phyloP scores from a whole-genome alignment of 2,329 filamentous ascomycete species.

The Ceratocystis papillata region DNA sequence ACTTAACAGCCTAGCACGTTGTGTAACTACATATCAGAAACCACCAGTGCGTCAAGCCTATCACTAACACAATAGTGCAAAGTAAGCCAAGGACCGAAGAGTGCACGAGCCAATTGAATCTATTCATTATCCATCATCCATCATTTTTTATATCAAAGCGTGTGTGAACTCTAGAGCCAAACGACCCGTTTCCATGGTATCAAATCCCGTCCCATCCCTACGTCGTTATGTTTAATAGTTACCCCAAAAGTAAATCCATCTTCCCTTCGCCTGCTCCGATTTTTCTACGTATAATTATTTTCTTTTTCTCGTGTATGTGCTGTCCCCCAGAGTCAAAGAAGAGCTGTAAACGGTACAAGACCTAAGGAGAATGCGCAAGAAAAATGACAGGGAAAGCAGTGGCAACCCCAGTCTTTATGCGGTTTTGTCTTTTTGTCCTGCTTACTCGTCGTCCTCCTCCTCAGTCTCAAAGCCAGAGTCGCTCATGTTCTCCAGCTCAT shows the following conservation, averaged over 20 bases:
- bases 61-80: not conserved
- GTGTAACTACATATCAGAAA: too few species aligned
- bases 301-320: conserved; percentile 11
- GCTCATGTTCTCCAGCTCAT: conserved; percentile 55
- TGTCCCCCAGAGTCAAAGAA: conserved; percentile 8
- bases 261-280: not conserved
- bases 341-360: conserved; percentile 7
- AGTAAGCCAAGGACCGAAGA: not conserved
- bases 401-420: not conserved
- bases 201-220: conserved; percentile 16
- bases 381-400: not conserved
- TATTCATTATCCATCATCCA: conserved; percentile 23
- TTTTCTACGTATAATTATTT: conserved; percentile 4
- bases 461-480: conserved; percentile 60
- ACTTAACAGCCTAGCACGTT: too few species aligned
- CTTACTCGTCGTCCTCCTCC: conserved; percentile 34
- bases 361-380: not conserved
- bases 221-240: conserved; percentile 5
- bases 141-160: conserved; percentile 21
- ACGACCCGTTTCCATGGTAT: conserved; percentile 21
- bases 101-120: conserved; percentile 21
- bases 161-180: conserved; percentile 23
- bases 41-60: not conserved
- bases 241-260: conserved; percentile 12
- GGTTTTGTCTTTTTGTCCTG: not conserved